A percentile compares a stretch with the other conserved stretches of the same genome.
Conservation (phyloP, 2,329 filamentous ascomycete species). For the Fusarium ambrosium region DNA sequence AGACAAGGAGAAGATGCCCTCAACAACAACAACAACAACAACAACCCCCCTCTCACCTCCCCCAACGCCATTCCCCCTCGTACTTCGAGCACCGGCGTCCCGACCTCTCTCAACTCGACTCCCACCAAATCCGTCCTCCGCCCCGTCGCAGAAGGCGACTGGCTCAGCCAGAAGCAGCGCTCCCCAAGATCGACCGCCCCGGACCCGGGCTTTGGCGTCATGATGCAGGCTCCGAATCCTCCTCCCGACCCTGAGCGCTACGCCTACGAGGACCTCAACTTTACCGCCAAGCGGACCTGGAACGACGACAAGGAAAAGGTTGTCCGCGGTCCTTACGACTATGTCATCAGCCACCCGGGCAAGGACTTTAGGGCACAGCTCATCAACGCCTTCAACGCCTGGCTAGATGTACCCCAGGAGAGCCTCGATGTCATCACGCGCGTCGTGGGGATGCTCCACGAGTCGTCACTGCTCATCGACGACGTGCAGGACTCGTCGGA, state of each 20-base stretch:
- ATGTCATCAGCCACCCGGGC: slow-evolving; percentile 82
- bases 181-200: slow-evolving; percentile 24
- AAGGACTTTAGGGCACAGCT: slow-evolving; percentile 88
- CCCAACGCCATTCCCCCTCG: slow-evolving; percentile 79
- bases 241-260: slow-evolving; percentile 66
- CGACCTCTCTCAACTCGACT: slow-evolving; percentile 49
- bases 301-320: slow-evolving; percentile 81
- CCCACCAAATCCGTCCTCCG: slow-evolving; percentile 55
- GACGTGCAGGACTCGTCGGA: slow-evolving; percentile 88
- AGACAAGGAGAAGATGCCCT: slow-evolving; percentile 44
- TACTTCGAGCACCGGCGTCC: slow-evolving; percentile 67
- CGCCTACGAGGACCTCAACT: slow-evolving; percentile 68
- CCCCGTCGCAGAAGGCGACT: slow-evolving; percentile 72
- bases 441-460: slow-evolving; percentile 88
- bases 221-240: slow-evolving; percentile 54
- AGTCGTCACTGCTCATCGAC: slow-evolving; percentile 85
- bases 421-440: slow-evolving; percentile 81
- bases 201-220: slow-evolving; percentile 41
- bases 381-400: slow-evolving; percentile 84
- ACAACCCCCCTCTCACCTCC: slow-evolving; percentile 49
- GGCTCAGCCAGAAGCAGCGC: slow-evolving; percentile 62
- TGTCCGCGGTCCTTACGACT: slow-evolving; percentile 83
- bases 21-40: slow-evolving; percentile 21
- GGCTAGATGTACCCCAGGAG: slow-evolving; percentile 79
- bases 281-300: slow-evolving; percentile 70